These are phyloP conservation scores for Agaricales sp. DNA, from an alignment of 1,284 basidiomycete genomes.

Conservation along the genomic window DNA sequence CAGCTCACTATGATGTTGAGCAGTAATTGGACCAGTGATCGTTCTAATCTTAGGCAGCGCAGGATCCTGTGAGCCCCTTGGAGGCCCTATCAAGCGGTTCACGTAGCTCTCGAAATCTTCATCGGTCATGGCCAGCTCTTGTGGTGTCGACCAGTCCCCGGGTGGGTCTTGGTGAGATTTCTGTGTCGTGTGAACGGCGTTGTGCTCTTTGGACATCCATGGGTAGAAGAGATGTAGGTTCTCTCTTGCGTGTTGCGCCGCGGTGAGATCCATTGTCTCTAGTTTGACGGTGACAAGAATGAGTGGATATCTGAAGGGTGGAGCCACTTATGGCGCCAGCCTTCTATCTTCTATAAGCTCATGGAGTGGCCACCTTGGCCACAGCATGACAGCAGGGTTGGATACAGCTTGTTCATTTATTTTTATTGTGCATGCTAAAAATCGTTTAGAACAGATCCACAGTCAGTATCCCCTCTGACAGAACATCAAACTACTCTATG, in stretches of 20 bases:
- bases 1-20: not conserved
- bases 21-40: not conserved
- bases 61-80: not conserved
- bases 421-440: too few relatives aligned
- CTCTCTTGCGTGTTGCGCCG: not conserved
- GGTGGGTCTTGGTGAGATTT: not conserved
- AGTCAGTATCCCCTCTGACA: too few relatives aligned
- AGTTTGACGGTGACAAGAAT: too few relatives aligned
- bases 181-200: not conserved
- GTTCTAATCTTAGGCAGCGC: not conserved
- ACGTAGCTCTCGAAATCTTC: not conserved
- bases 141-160: not conserved
- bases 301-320: too few relatives aligned
- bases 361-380: too few relatives aligned
- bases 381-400: too few relatives aligned
- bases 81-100: not conserved
- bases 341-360: too few relatives aligned
- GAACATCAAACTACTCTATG: too few relatives aligned
- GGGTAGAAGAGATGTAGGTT: not conserved
- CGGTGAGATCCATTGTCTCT: not conserved
- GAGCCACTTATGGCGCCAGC: too few relatives aligned
- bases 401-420: too few relatives aligned
- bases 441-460: too few relatives aligned
- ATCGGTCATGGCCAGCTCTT: not conserved
- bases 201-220: not conserved